Conservation (phyloP, 495 filamentous ascomycete species). For the Neurospora cerealis region DNA sequence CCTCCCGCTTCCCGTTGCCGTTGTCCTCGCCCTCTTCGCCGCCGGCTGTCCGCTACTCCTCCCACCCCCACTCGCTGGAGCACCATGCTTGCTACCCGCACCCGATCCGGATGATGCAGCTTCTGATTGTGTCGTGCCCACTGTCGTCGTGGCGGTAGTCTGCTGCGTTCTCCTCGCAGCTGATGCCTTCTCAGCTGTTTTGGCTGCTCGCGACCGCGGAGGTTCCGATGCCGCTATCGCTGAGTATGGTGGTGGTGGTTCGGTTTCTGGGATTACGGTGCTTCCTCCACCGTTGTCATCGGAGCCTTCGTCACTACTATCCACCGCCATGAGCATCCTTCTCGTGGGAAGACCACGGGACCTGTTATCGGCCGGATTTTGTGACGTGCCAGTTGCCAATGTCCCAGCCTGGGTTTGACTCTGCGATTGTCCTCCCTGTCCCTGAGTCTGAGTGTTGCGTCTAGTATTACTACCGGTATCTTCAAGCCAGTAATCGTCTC, state of each 20-base stretch:
- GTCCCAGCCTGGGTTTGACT: conserved; percentile 3
- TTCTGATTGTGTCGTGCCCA: background rate
- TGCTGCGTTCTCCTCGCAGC: background rate
- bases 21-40: conserved; percentile 33
- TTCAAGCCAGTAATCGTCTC: conserved; percentile 73
- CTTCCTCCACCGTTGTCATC: background rate
- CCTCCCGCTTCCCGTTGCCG: background rate
- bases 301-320: conserved; percentile 30
- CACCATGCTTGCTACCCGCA: conserved; percentile 26
- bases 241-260: background rate
- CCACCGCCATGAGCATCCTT: conserved; percentile 15
- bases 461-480: conserved; percentile 14
- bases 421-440: conserved; percentile 6
- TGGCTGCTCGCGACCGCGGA: conserved; percentile 17
- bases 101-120: conserved; percentile 1
- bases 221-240: conserved; percentile 6
- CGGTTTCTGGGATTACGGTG: too few relatives aligned
- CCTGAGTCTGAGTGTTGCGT: conserved; percentile 19
- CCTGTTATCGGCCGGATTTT: background rate
- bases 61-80: conserved; percentile 16
- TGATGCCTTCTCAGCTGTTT: conserved; percentile 20
- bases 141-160: background rate
- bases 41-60: conserved; percentile 21
- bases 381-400: background rate
- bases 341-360: conserved; percentile 1